Evolutionary conservation across 2,329 filamentous ascomycete species (phyloP).

Genomic region (Myriangium duriaei): DNA sequence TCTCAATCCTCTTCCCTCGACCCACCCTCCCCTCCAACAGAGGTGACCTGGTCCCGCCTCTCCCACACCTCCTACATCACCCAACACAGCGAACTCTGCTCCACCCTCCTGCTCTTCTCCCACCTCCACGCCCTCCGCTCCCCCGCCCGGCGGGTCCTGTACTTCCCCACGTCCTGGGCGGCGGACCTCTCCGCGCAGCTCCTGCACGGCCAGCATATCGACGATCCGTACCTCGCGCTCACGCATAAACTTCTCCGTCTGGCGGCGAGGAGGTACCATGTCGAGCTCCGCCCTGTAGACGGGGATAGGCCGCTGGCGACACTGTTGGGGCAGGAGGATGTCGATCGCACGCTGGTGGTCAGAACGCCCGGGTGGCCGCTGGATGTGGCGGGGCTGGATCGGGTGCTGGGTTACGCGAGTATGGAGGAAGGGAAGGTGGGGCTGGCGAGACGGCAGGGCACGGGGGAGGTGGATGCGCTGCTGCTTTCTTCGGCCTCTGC

Average conservation of each 20-base stretch:
- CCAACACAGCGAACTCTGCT: conserved; percentile 35
- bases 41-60: conserved; percentile 32
- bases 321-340: conserved; percentile 31
- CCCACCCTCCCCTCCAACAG: conserved; percentile 44
- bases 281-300: conserved; percentile 31
- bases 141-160: conserved; percentile 31
- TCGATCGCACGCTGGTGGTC: conserved; percentile 34
- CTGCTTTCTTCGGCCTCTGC: conserved; percentile 19
- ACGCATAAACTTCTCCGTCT: conserved; percentile 32
- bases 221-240: conserved; percentile 31
- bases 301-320: conserved; percentile 25
- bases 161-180: conserved; percentile 32
- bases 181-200: not conserved
- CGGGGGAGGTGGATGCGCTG: conserved; percentile 21
- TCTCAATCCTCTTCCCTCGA: conserved; percentile 42
- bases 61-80: conserved; percentile 37
- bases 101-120: conserved; percentile 36
- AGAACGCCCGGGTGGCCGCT: conserved; percentile 33
- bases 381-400: conserved; percentile 35
- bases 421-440: conserved; percentile 23
- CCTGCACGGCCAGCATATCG: conserved; percentile 21
- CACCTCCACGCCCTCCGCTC: conserved; percentile 34
- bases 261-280: conserved; percentile 33
- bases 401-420: conserved; percentile 28
- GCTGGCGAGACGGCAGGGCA: conserved; percentile 23